Conservation (phyloP, 2,329 filamentous ascomycete genomes). For the Ophiostoma triangulosporum region DNA sequence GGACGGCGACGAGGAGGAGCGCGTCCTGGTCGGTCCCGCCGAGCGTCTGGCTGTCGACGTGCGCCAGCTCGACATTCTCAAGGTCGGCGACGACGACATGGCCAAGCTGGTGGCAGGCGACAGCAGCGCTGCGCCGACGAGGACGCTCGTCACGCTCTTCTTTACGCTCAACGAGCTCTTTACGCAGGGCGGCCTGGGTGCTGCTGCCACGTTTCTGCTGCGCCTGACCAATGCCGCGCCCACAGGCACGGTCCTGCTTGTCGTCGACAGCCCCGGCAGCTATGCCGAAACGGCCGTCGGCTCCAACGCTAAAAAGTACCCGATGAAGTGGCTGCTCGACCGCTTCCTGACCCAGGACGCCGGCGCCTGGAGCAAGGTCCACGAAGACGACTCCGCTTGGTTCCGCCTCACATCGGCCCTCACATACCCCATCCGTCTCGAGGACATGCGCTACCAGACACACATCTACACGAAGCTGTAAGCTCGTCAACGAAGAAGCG, state of each 20-base stretch:
- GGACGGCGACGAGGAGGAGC: not conserved
- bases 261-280: slow-evolving; percentile 86
- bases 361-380: slow-evolving; percentile 56
- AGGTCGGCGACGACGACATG: slow-evolving; percentile 24
- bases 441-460: slow-evolving; percentile 92
- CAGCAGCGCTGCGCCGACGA: slow-evolving; percentile 14
- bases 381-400: slow-evolving; percentile 69
- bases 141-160: slow-evolving; percentile 62
- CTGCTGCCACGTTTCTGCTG: slow-evolving; percentile 65
- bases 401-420: slow-evolving; percentile 58
- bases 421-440: slow-evolving; percentile 69
- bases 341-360: slow-evolving; percentile 51
- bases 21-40: slow-evolving; percentile 24
- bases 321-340: slow-evolving; percentile 87
- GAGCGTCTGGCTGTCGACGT: slow-evolving; percentile 29
- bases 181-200: slow-evolving; percentile 54
- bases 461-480: slow-evolving; percentile 53
- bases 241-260: slow-evolving; percentile 55
- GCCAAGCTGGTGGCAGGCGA: slow-evolving; percentile 16
- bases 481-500: not conserved
- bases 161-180: slow-evolving; percentile 97
- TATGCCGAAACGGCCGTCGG: slow-evolving; percentile 74
- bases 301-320: slow-evolving; percentile 53
- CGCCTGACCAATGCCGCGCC: slow-evolving; percentile 46
- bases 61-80: slow-evolving; percentile 35